Conservation (phyloP, 2,329 filamentous ascomycete genomes). For the Neofusicoccum laricinum region DNA sequence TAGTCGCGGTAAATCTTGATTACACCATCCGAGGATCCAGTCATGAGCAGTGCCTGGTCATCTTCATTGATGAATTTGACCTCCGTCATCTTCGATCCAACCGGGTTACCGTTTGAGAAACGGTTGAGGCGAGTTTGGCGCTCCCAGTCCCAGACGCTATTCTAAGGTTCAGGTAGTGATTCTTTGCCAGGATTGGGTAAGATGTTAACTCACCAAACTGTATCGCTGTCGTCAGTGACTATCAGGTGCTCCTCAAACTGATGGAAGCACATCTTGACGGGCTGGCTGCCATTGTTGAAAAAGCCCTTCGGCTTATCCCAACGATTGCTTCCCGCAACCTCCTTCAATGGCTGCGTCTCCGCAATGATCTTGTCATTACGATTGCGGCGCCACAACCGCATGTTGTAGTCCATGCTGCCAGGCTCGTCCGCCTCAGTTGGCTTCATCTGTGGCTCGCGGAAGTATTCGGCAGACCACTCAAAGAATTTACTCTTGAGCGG, state of each 20-base stretch:
- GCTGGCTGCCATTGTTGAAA: slow-evolving; percentile 85
- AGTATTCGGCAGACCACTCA: slow-evolving; percentile 95
- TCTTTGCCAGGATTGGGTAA: slow-evolving; percentile 5
- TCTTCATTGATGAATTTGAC: slow-evolving; percentile 98
- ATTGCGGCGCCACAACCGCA: slow-evolving; percentile 85
- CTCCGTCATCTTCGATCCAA: slow-evolving; percentile 88
- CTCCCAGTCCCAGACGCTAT: slow-evolving; percentile 88
- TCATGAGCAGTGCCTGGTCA: slow-evolving; percentile 91
- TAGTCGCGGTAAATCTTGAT: slow-evolving; percentile 93
- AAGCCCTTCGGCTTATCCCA: slow-evolving; percentile 84
- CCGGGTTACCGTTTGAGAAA: slow-evolving; percentile 93
- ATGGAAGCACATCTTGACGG: slow-evolving; percentile 91
- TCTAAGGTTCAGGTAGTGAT: slow-evolving; percentile 9
- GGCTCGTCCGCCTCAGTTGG: slow-evolving; percentile 93
- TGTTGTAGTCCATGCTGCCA: slow-evolving; percentile 93
- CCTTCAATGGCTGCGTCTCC: slow-evolving; percentile 91
- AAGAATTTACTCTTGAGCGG: slow-evolving; percentile 82
- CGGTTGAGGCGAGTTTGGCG: slow-evolving; percentile 69
- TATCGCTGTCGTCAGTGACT: slow-evolving; percentile 90
- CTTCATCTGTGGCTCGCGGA: slow-evolving; percentile 98
- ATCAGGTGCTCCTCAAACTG: slow-evolving; percentile 96
- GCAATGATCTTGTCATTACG: slow-evolving; percentile 90
- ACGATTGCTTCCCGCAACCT: slow-evolving; percentile 76
- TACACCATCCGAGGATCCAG: slow-evolving; percentile 90
- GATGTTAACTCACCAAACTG: slow-evolving; percentile 54